Evolutionary conservation across 306 rosid genomes (phyloP).

Genomic region (Castanea sativa): DNA sequence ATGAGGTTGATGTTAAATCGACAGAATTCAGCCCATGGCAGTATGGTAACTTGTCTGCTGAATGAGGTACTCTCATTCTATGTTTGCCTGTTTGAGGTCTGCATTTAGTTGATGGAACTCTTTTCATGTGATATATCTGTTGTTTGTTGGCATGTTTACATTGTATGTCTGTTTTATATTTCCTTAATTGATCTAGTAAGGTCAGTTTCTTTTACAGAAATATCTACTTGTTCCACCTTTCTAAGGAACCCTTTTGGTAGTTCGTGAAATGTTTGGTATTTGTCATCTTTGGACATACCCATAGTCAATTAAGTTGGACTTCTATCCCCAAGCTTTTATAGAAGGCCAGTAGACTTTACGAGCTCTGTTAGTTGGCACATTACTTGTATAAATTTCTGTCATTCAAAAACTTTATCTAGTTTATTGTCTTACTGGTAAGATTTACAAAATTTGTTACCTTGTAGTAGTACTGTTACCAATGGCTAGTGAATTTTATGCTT

Average conservation of each 20-base stretch:
- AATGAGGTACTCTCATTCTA: constrained; percentile 33
- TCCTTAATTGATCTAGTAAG: constrained; percentile 13
- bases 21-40: constrained; percentile 88
- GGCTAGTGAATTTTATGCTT: neutral
- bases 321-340: neutral
- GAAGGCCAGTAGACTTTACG: neutral
- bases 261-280: neutral
- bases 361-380: neutral
- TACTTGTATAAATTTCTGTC: neutral
- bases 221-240: constrained; percentile 3
- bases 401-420: neutral
- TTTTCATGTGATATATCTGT: constrained; percentile 12
- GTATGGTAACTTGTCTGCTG: constrained; percentile 51
- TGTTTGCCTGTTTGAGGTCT: constrained; percentile 22
- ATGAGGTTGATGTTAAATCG: constrained; percentile 42
- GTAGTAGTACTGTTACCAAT: neutral
- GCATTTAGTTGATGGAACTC: constrained; percentile 26
- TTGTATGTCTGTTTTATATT: constrained; percentile 16
- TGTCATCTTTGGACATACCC: neutral
- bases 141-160: constrained; percentile 34
- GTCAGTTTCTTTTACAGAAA: constrained; percentile 3
- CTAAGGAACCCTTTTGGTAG: neutral
- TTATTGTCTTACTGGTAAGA: neutral
- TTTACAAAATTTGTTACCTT: neutral
- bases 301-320: neutral